These are phyloP conservation scores for Cladobotryum mycophilum DNA, from an alignment of 2,329 filamentous ascomycete genomes.

Conservation along the genomic window DNA sequence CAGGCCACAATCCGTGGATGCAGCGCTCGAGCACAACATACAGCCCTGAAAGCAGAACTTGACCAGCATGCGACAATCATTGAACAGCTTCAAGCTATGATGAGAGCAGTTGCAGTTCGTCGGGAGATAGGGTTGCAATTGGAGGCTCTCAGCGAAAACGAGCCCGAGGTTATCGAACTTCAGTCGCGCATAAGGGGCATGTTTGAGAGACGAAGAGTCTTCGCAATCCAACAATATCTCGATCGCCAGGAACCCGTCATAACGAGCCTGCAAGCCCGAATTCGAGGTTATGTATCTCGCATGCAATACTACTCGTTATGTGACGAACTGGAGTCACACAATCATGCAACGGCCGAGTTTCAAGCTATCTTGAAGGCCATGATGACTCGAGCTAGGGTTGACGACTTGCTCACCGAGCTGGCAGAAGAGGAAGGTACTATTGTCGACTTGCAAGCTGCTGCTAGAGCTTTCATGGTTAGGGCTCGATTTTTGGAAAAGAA, in stretches of 20 bases:
- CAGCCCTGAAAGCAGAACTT: slow-evolving; percentile 41
- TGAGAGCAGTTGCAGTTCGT: slow-evolving; percentile 50
- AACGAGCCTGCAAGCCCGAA: slow-evolving; percentile 58
- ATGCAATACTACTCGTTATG: slow-evolving; percentile 57
- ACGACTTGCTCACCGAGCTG: slow-evolving; percentile 66
- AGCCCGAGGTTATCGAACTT: slow-evolving; percentile 42
- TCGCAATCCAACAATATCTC: slow-evolving; percentile 47
- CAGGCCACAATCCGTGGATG: slow-evolving; percentile 42
- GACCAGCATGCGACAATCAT: slow-evolving; percentile 37
- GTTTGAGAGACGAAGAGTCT: slow-evolving; percentile 47
- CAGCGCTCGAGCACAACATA: slow-evolving; percentile 39
- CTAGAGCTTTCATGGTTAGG: slow-evolving; percentile 68
- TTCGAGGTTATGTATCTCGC: slow-evolving; percentile 60
- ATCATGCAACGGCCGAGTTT: slow-evolving; percentile 59
- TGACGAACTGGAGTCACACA: slow-evolving; percentile 62
- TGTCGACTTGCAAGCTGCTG: slow-evolving; percentile 65
- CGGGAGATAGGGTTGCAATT: slow-evolving; percentile 43
- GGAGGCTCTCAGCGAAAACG: slow-evolving; percentile 40
- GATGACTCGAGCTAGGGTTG: slow-evolving; percentile 68
- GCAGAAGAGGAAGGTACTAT: slow-evolving; percentile 78
- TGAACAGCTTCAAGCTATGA: slow-evolving; percentile 43
- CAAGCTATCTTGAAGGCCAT: slow-evolving; percentile 76
- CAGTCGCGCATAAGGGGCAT: slow-evolving; percentile 58
- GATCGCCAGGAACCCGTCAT: slow-evolving; percentile 52
- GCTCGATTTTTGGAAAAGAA: slow-evolving; percentile 76